These are phyloP conservation scores for Teunomyces aglyptinius DNA, from an alignment of 805 yeast species.

Conservation along the genomic window DNA sequence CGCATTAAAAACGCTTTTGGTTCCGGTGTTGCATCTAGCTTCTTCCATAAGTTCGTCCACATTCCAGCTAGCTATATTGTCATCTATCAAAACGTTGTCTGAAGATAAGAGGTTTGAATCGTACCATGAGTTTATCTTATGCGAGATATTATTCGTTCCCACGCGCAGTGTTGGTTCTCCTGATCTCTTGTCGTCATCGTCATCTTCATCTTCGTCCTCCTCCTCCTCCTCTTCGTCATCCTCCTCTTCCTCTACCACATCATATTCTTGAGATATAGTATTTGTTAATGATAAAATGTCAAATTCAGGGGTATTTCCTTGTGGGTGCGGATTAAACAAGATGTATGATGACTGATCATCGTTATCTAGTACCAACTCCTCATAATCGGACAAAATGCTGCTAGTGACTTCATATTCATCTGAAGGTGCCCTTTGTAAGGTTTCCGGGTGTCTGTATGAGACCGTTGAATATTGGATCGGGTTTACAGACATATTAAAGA, in stretches of 20 bases:
- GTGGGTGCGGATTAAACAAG: constrained; percentile 12
- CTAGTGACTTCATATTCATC: constrained; percentile 10
- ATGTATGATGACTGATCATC: constrained; percentile 16
- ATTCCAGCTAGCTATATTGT: constrained; percentile 38
- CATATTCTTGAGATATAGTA: constrained; percentile 6
- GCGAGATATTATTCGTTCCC: not conserved
- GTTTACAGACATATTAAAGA: constrained; percentile 7
- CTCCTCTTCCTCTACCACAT: constrained; percentile 2
- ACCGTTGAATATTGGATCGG: constrained; percentile 8
- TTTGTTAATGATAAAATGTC: constrained; percentile 14
- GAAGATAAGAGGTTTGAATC: constrained; percentile 7
- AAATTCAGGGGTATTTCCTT: constrained; percentile 5
- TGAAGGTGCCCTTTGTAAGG: not conserved
- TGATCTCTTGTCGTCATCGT: constrained; percentile 3
- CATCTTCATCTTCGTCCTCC: constrained; percentile 9
- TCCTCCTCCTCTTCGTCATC: constrained; percentile 7
- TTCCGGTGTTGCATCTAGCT: not conserved
- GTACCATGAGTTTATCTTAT: constrained; percentile 14
- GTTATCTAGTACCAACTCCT: constrained; percentile 10
- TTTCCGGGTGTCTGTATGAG: constrained; percentile 7
- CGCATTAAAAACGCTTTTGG: constrained; percentile 12
- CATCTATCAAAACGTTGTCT: constrained; percentile 19
- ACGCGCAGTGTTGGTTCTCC: not conserved
- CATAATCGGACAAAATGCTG: constrained; percentile 14
- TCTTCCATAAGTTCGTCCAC: constrained; percentile 24